phyloP scores from a whole-genome alignment of 2,329 filamentous ascomycete species.

The Sporothrix curviconia region DNA sequence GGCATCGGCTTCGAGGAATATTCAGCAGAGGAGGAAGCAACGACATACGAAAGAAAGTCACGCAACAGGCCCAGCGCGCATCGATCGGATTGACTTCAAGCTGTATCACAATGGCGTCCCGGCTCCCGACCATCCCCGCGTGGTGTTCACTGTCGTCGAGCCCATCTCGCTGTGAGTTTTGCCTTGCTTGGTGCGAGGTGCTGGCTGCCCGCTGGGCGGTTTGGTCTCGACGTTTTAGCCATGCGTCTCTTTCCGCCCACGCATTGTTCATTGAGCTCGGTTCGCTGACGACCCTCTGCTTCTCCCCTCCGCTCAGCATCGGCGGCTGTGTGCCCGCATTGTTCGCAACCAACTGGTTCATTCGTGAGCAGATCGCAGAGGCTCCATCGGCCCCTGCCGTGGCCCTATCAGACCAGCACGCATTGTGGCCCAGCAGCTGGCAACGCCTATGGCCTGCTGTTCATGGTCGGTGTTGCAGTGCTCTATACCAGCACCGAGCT shows the following conservation, averaged over 20 bases:
- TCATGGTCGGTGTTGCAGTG: conserved; percentile 56
- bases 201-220: no score
- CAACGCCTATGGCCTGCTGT: conserved; percentile 62
- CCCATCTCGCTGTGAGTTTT: conserved; percentile 59
- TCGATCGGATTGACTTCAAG: background rate
- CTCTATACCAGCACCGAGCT: conserved; percentile 58
- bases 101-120: conserved; percentile 45
- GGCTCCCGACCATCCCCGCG: conserved; percentile 55
- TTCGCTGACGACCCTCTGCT: background rate
- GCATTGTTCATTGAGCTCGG: background rate
- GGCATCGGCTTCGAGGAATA: no score
- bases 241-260: no score
- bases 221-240: no score
- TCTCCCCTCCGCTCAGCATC: conserved; percentile 37
- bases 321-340: conserved; percentile 53
- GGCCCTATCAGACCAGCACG: conserved; percentile 36
- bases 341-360: conserved; percentile 54
- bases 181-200: no score
- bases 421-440: conserved; percentile 60
- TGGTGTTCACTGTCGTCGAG: conserved; percentile 62
- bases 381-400: conserved; percentile 27
- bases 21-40: background rate
- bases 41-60: background rate
- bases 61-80: background rate
- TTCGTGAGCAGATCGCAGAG: conserved; percentile 52